phyloP scores from a whole-genome alignment of 2,329 filamentous ascomycete genomes.

The Pezizomycotina sp. region DNA sequence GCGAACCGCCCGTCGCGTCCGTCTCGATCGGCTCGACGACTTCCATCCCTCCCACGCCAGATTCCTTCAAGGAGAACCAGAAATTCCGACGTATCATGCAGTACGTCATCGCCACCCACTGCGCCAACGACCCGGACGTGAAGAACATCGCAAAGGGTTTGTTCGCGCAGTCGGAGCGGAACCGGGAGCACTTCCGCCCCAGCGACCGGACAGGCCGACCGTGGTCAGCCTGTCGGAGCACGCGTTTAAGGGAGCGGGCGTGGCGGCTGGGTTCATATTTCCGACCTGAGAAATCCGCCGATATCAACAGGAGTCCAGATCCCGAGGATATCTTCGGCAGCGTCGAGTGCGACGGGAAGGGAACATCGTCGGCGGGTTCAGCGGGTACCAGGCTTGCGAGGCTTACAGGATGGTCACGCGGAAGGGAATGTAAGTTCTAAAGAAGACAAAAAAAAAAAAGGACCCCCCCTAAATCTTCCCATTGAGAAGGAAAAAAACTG shows the following conservation, averaged over 20 bases:
- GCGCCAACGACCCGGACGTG: constrained; percentile 40
- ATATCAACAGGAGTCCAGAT: constrained; percentile 51
- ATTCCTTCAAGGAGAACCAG: constrained; percentile 43
- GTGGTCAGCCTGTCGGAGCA: constrained; percentile 21
- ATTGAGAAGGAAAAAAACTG: too few relatives aligned
- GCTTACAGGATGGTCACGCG: constrained; percentile 49
- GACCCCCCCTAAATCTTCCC: too few relatives aligned
- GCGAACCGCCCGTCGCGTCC: too few relatives aligned
- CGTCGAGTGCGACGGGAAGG: constrained; percentile 44
- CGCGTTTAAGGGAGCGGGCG: constrained; percentile 26
- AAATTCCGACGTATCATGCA: constrained; percentile 44
- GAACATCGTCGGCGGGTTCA: constrained; percentile 37
- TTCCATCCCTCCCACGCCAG: constrained; percentile 43
- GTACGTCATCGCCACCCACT: constrained; percentile 40
- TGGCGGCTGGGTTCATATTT: constrained; percentile 49
- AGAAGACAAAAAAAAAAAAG: too few relatives aligned
- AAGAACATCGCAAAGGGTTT: constrained; percentile 38
- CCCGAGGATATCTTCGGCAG: constrained; percentile 55
- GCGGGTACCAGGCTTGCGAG: constrained; percentile 31
- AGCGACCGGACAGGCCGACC: constrained; percentile 17
- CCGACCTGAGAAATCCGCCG: constrained; percentile 46
- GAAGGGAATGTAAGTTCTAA: too few relatives aligned
- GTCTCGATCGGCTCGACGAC: constrained; percentile 47
- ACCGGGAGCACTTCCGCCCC: constrained; percentile 5
- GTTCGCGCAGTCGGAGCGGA: constrained; percentile 36